Percentiles rank a stretch among this genome's conserved stretches.
phyloP scores from a whole-genome alignment of 1,284 basidiomycete genomes.

The Kalmanozyma brasiliensis region DNA sequence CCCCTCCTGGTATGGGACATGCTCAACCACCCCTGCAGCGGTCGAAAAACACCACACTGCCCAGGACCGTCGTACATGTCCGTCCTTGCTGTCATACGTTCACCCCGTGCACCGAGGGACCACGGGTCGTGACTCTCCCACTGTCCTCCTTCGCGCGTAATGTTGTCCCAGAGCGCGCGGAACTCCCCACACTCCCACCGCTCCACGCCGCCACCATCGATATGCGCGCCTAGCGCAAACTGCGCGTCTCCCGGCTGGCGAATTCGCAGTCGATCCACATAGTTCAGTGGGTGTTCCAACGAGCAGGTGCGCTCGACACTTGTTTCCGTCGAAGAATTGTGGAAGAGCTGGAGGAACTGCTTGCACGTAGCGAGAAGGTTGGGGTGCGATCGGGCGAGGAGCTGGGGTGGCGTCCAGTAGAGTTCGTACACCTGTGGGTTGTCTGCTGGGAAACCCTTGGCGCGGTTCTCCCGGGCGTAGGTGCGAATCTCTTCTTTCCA shows the following conservation, averaged over 20 bases:
- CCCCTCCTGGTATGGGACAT: slow-evolving; percentile 72
- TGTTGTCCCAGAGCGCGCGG: slow-evolving; percentile 73
- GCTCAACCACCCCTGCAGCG: slow-evolving; percentile 80
- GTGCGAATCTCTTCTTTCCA: slow-evolving; percentile 51
- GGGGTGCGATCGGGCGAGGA: slow-evolving; percentile 46
- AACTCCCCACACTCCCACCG: slow-evolving; percentile 80
- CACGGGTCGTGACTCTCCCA: slow-evolving; percentile 71
- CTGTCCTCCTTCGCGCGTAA: slow-evolving; percentile 72
- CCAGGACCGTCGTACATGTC: slow-evolving; percentile 67
- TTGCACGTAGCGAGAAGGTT: slow-evolving; percentile 37
- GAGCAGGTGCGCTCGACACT: slow-evolving; percentile 69
- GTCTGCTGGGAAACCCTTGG: slow-evolving; percentile 54
- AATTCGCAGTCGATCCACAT: slow-evolving; percentile 81
- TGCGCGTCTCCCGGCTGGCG: slow-evolving; percentile 77
- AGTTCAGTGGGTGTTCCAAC: slow-evolving; percentile 75
- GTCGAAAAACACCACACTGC: slow-evolving; percentile 79
- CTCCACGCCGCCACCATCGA: slow-evolving; percentile 80
- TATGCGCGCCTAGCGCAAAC: slow-evolving; percentile 79
- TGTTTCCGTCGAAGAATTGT: slow-evolving; percentile 29
- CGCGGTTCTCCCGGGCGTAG: slow-evolving; percentile 44
- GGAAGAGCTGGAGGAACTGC: slow-evolving; percentile 50
- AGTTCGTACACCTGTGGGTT: slow-evolving; percentile 60
- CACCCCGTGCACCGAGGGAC: slow-evolving; percentile 36
- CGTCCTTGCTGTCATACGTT: slow-evolving; percentile 46
- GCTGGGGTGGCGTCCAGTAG: slow-evolving; percentile 53